Evolutionary conservation across 805 yeast species (phyloP), one percentile per base, ranked within the genome.

Genomic region (Wickerhamiella lipophila): DNA sequence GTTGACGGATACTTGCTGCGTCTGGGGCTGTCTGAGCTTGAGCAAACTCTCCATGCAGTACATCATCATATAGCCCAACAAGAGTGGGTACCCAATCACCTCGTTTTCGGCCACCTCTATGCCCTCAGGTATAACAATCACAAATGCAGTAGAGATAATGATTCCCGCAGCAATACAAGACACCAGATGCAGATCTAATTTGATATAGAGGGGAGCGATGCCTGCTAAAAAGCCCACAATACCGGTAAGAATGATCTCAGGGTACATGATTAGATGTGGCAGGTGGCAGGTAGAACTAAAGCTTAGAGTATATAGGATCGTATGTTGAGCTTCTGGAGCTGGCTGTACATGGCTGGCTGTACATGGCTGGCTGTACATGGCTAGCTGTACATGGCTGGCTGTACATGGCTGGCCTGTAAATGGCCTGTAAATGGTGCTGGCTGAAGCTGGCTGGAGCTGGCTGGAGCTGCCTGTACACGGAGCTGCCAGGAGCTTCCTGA

Each of bases 41-140:
- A 61, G 64, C 11, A 67, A 35, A 46, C 70, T 65, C 51, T 79
- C 83, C 15, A 78, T 60, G 18, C 69, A 52, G 54, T 70, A 73
- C 76, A 81, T 74, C 42, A 70, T 52, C 32, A 73, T 52, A 58
- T 76, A 81, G 8, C 87, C 87, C 0, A 64, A 50, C 1, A 79
- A 56, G 34, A 79, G 58, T 29, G 76, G 61, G 2, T 73, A 40
- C 1, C 84, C 83, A 34, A 75, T 60, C 12, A 63, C 60, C n/a
- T 46, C 27, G 18, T 27, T 42, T 23, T 40, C 50, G 22, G 54
- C 32, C 30, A 71, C 68, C 52, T 71, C 76, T 16, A 76, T 66
- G 3, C 84, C 85, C 59, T 81, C 87, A 0, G 86, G 86, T 16
- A 81, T 69, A 22, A 81, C 74, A 15, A 81, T 66, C 8, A 73